phyloP scores from a whole-genome alignment of 345 rosid species.

The rapeseed (Brassica napus) region DNA sequence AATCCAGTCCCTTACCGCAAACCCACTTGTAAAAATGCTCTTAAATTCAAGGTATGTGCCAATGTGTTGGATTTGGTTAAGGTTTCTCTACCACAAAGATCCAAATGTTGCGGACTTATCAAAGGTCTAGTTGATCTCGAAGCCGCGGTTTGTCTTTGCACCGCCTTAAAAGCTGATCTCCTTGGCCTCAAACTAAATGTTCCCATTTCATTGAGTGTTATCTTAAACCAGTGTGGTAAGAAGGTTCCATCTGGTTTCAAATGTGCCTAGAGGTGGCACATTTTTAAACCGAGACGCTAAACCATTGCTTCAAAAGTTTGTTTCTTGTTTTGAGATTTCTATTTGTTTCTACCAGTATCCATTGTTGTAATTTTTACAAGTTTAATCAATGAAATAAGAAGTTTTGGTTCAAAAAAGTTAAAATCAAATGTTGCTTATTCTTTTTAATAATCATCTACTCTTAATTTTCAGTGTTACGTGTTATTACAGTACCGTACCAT shows the following conservation, averaged over 20 bases:
- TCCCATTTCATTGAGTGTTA: background rate
- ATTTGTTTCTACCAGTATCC: background rate
- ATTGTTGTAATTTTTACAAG: background rate
- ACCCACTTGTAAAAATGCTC: conserved; percentile 16
- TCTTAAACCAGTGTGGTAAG: background rate
- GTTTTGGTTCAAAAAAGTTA: background rate
- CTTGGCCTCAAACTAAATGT: background rate
- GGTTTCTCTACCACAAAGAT: conserved; percentile 13
- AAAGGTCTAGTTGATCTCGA: background rate
- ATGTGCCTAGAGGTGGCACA: background rate
- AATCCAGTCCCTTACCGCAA: background rate
- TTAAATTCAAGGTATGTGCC: conserved; percentile 27
- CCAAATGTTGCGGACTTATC: conserved; percentile 19
- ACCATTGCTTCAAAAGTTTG: background rate
- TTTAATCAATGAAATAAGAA: conserved; percentile 5
- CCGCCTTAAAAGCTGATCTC: conserved; percentile 1
- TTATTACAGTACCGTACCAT: too few species aligned
- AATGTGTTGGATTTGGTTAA: conserved; percentile 27
- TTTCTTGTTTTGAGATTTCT: background rate
- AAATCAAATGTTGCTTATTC: too few species aligned
- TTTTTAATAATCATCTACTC: too few species aligned
- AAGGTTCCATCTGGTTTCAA: conserved; percentile 7
- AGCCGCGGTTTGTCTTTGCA: conserved; percentile 16
- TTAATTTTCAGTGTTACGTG: too few species aligned
- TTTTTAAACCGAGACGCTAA: background rate